Base-by-base conservation (phyloP, 352 stramenopile genomes). In the Detonula confervacea region DNA sequence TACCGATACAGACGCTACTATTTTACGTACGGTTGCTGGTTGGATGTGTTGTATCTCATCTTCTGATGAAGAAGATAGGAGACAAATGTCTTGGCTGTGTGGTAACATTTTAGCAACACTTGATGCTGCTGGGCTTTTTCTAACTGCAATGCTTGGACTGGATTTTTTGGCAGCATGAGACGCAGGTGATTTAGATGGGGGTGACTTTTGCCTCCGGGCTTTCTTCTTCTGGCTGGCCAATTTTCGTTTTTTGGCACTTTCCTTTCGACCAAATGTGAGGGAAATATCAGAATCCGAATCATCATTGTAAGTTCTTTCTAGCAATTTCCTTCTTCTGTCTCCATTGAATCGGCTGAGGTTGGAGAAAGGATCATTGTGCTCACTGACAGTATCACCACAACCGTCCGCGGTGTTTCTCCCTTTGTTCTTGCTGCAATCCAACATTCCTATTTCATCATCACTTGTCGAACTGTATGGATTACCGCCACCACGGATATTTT, bases 281-380 rank as follows among this genome's bases (percentile, higher is more conserved):
- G 51, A 73, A 65, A 65, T 24, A 56, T 75, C 61, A 57, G 62
- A 74, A 22, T 69, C 59, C 52, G 33, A 47, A 55, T 63, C 57
- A 66, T 46, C 57, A 39, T 65, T 47, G 52, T 44, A 68, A 30
- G 68, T 39, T 52, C 20, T 69, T 18, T 65, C 55, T 11, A 70
- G n/a, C 39, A 61, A 70, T 51, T 55, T 68, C 35, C 20, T 68
- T 47, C 57, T 69, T 52, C 39, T 35, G 18, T 59, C 62, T 54
- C 33, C 25, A 18, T 77, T 24, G 42, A 77, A 77, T 7, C 68
- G 55, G 56, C 68, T 63, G n/a, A 66, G 54, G 54, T 56, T 67
- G 2, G 64, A 54, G 29, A 64, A 73, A 42, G 8, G 25, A 46
- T 61, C 63, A 59, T 61, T 12, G 24, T 71, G 47, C 12, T 9